phyloP scores from a whole-genome alignment of 2,329 filamentous ascomycete species.

The Alternaria panax region DNA sequence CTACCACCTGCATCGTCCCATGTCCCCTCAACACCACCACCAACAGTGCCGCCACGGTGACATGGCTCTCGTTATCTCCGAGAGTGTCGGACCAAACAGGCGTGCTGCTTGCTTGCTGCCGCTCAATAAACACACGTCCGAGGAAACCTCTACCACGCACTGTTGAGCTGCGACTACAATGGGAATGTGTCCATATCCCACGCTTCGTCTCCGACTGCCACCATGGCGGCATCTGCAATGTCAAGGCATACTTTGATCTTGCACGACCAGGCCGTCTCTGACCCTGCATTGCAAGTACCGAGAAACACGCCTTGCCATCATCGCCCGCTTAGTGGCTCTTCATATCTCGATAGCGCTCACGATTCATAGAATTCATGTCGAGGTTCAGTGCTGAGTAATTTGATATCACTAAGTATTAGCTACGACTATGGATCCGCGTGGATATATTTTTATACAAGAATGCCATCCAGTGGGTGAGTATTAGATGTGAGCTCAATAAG shows the following conservation, averaged over 20 bases:
- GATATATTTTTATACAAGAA: conserved; percentile 3
- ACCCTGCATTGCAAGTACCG: background rate
- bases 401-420: conserved; percentile 7
- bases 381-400: background rate
- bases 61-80: conserved; percentile 4
- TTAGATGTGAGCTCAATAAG: conserved; percentile 7
- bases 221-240: background rate
- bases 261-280: background rate
- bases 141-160: background rate
- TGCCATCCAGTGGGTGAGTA: conserved; percentile 10
- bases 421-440: background rate
- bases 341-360: background rate
- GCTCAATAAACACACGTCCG: background rate
- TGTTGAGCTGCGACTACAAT: background rate
- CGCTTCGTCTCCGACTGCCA: background rate
- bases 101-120: background rate
- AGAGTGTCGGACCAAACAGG: background rate
- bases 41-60: background rate
- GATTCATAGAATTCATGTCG: background rate
- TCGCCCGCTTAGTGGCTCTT: background rate
- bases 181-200: background rate
- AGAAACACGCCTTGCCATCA: background rate
- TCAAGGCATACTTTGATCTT: background rate
- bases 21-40: background rate
- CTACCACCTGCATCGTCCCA: conserved; percentile 9